Conservation (phyloP, 192 early-diverging fungal species). For the Backusella tuberculispora region DNA sequence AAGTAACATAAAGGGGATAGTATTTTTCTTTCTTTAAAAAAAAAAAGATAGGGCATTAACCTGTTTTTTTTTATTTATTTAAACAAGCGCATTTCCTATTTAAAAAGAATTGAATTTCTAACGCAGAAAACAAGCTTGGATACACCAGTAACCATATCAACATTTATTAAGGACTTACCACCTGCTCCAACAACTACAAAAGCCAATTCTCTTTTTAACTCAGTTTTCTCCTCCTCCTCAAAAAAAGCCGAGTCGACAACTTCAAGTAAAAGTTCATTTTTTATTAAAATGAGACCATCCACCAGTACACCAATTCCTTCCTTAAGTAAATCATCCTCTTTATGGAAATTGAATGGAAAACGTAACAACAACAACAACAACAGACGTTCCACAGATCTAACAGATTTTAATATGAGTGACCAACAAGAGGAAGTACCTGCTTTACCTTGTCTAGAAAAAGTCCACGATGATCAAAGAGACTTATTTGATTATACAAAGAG, state of each 20-base stretch:
- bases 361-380: neutral
- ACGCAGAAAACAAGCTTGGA: constrained; percentile 6
- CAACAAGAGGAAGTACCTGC: neutral
- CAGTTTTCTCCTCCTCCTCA: neutral
- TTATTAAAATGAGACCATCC: neutral
- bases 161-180: neutral
- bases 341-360: constrained; percentile 2
- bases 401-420: neutral
- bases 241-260: neutral
- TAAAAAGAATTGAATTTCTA: neutral
- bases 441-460: neutral
- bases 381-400: constrained; percentile 15
- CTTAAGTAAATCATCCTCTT: neutral
- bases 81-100: neutral
- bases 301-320: neutral
- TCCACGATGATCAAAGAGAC: neutral
- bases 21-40: neutral
- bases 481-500: neutral
- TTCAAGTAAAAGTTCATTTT: neutral
- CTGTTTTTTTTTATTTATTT: constrained; percentile 4
- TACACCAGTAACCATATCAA: neutral
- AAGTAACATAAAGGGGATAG: constrained; percentile 1
- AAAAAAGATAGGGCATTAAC: neutral
- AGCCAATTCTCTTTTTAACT: neutral
- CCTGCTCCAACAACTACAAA: neutral